Conservation (phyloP, 306 rosid genomes). For the Quercus bicolor region DNA sequence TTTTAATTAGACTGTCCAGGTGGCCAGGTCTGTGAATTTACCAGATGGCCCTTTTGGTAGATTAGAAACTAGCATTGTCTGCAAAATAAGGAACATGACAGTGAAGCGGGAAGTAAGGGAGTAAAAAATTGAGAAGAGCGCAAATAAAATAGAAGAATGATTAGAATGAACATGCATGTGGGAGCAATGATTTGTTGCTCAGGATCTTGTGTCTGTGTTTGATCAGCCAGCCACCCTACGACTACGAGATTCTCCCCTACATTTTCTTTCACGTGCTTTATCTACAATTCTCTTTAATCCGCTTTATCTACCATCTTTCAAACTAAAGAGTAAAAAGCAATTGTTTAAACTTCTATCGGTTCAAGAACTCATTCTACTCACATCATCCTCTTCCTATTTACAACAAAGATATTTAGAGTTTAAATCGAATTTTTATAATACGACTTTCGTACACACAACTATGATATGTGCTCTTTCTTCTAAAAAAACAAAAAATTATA, state of each 20-base stretch:
- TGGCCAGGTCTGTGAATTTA: neutral
- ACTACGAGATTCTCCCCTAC: slow-evolving; percentile 11
- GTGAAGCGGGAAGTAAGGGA: slow-evolving; percentile 1
- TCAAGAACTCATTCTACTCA: no score
- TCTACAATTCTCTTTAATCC: neutral
- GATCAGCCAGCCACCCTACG: neutral
- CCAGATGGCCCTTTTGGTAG: neutral
- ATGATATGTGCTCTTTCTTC: no score
- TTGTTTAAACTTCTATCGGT: no score
- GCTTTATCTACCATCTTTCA: neutral
- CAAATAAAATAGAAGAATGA: neutral
- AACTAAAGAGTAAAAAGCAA: neutral
- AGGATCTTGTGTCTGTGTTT: neutral
- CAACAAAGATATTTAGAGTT: no score
- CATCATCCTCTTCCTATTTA: no score
- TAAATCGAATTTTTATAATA: no score
- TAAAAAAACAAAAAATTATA: no score
- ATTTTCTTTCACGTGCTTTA: slow-evolving; percentile 9
- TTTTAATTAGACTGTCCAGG: no score
- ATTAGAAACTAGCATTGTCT: slow-evolving; percentile 12
- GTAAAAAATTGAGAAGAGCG: neutral
- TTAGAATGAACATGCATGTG: slow-evolving; percentile 21
- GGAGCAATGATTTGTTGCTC: slow-evolving; percentile 15
- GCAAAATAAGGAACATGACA: slow-evolving; percentile 15
- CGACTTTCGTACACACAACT: no score